These are phyloP conservation scores for Diaporthe ampelina DNA, from an alignment of 2,329 filamentous ascomycete species.

Conservation along the genomic window DNA sequence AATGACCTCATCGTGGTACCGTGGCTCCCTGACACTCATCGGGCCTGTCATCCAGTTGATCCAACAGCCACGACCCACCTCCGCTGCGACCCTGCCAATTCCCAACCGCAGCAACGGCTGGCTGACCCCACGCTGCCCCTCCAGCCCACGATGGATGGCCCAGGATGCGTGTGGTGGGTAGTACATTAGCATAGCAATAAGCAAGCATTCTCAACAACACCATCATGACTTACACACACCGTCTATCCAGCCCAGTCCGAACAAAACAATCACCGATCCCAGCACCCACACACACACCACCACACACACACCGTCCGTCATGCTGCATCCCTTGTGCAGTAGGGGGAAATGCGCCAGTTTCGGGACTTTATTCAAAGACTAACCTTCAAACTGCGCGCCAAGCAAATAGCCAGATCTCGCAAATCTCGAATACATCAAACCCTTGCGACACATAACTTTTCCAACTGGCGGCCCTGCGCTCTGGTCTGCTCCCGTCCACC, in stretches of 20 bases:
- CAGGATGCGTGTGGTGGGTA: not conserved
- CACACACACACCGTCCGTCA: not conserved
- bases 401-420: constrained; percentile 32
- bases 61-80: constrained; percentile 5
- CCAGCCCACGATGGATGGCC: not conserved
- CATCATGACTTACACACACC: constrained; percentile 7
- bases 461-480: not conserved
- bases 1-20: constrained; percentile 30
- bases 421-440: constrained; percentile 22
- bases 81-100: constrained; percentile 2
- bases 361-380: not conserved
- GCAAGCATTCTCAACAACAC: not conserved
- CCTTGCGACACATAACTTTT: not conserved
- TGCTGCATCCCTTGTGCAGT: not conserved
- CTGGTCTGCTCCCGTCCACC: not conserved
- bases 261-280: not conserved
- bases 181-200: not conserved
- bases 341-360: not conserved
- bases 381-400: not conserved
- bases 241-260: not conserved
- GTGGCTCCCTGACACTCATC: constrained; percentile 23
- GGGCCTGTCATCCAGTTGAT: constrained; percentile 17
- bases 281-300: not conserved
- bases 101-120: constrained; percentile 2
- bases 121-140: constrained; percentile 18